Evolutionary conservation across 345 rosid species (phyloP).

Genomic region (Atalantia buxifolia): DNA sequence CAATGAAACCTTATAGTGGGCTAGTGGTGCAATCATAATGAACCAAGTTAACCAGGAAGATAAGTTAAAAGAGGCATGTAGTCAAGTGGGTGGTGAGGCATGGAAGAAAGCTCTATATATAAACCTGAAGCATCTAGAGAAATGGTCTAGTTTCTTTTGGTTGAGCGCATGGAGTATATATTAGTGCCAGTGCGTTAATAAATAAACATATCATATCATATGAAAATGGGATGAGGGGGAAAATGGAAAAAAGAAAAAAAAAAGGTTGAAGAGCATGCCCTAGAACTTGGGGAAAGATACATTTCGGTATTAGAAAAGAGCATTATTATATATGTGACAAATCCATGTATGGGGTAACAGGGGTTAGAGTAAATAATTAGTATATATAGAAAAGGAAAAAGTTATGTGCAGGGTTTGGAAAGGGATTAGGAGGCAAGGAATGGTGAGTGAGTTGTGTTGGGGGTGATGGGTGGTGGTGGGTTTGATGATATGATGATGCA

Average conservation of each 20-base stretch:
- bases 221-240: background rate
- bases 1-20: constrained; percentile 21
- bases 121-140: constrained; percentile 16
- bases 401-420: constrained; percentile 65
- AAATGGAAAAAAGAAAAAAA: too few species aligned
- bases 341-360: background rate
- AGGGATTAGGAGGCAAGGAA: constrained; percentile 69
- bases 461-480: constrained; percentile 33
- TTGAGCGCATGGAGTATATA: background rate
- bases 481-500: constrained; percentile 75
- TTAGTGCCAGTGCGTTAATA: background rate
- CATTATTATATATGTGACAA: constrained; percentile 4
- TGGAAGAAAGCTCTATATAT: background rate
- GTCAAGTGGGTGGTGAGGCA: constrained; percentile 9
- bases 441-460: constrained; percentile 32
- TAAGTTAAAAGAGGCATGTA: background rate
- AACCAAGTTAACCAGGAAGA: constrained; percentile 17
- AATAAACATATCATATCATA: background rate
- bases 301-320: constrained; percentile 15
- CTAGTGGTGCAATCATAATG: constrained; percentile 22
- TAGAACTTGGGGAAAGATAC: constrained; percentile 31
- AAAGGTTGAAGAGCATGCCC: constrained; percentile 25
- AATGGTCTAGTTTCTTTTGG: constrained; percentile 15
- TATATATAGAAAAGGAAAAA: constrained; percentile 12
- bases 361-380: constrained; percentile 15